Percentiles rank a stretch among this genome's conserved stretches.
Evolutionary conservation across 2,329 filamentous ascomycete genomes (phyloP).

Genomic region (Seiridium unicorne): DNA sequence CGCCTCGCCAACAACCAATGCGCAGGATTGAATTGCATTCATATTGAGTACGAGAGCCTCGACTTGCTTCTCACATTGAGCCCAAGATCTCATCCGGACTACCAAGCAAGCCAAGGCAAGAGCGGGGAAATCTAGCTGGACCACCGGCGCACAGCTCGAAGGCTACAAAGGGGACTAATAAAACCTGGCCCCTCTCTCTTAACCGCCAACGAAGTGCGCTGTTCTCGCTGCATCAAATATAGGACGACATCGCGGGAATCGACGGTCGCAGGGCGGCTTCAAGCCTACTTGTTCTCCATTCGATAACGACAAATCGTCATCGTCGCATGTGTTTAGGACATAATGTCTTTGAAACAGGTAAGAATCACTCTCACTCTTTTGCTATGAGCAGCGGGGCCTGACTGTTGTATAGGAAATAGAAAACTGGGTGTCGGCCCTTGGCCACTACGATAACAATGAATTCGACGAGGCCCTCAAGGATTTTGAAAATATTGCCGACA

Average conservation of each 20-base stretch:
- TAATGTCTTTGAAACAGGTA: slow-evolving; percentile 34
- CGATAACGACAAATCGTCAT: background rate
- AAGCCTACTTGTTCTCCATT: background rate
- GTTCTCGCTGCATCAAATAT: background rate
- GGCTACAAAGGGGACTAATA: slow-evolving; percentile 1
- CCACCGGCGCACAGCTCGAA: background rate
- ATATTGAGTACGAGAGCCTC: background rate
- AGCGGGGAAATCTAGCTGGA: slow-evolving; percentile 5
- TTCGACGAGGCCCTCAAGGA: slow-evolving; percentile 84
- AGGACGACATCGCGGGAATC: background rate
- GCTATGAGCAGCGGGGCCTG: slow-evolving; percentile 5
- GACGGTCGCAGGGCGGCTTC: slow-evolving; percentile 10
- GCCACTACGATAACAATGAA: slow-evolving; percentile 93
- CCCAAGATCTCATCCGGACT: background rate
- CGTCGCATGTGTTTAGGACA: background rate
- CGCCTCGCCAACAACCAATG: background rate
- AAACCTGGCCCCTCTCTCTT: slow-evolving; percentile 1
- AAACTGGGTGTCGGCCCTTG: slow-evolving; percentile 91
- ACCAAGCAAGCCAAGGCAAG: background rate
- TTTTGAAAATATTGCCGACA: slow-evolving; percentile 87
- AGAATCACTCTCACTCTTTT: slow-evolving; percentile 6
- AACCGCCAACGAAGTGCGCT: background rate
- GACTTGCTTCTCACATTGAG: background rate
- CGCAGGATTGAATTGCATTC: background rate
- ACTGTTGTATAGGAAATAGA: slow-evolving; percentile 78